These are phyloP conservation scores for Fusarium humuli DNA, from an alignment of 2,329 filamentous ascomycete species.

Conservation along the genomic window DNA sequence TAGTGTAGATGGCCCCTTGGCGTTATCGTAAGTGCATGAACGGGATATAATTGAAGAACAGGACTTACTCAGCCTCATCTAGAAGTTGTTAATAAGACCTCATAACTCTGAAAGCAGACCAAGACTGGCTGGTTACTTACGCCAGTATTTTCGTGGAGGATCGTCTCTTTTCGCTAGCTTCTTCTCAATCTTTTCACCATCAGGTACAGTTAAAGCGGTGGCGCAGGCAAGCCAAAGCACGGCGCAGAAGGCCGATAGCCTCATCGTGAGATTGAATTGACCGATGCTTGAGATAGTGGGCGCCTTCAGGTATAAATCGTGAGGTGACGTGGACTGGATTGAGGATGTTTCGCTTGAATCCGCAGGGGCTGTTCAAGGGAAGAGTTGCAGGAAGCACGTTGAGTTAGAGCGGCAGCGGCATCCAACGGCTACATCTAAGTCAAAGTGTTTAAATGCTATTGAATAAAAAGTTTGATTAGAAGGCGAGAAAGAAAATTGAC, in stretches of 20 bases:
- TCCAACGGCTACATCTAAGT: neutral
- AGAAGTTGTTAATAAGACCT: neutral
- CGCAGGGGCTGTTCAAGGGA: slow-evolving; percentile 27
- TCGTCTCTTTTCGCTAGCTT: slow-evolving; percentile 3
- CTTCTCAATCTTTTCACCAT: slow-evolving; percentile 18
- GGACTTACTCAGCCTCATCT: slow-evolving; percentile 43
- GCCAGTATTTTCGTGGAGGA: slow-evolving; percentile 34
- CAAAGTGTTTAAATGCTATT: neutral
- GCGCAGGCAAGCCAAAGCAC: slow-evolving; percentile 20
- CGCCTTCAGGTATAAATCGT: neutral
- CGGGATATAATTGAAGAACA: neutral
- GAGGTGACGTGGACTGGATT: slow-evolving; percentile 15
- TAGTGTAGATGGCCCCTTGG: slow-evolving; percentile 49
- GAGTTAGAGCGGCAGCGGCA: neutral
- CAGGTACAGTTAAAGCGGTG: slow-evolving; percentile 13
- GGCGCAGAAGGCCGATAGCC: neutral
- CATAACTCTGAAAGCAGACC: no score
- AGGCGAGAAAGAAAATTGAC: fast-evolving
- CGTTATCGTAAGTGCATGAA: slow-evolving; percentile 21
- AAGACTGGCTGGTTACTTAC: slow-evolving; percentile 12
- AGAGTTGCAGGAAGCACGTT: neutral
- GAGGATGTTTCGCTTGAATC: slow-evolving; percentile 1
- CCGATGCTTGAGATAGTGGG: neutral
- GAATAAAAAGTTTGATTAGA: neutral
- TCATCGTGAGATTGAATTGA: slow-evolving; percentile 11